Percentiles rank a stretch among this genome's conserved stretches.
phyloP scores from a whole-genome alignment of 2,329 filamentous ascomycete genomes.

The Rhynchosporium agropyri region DNA sequence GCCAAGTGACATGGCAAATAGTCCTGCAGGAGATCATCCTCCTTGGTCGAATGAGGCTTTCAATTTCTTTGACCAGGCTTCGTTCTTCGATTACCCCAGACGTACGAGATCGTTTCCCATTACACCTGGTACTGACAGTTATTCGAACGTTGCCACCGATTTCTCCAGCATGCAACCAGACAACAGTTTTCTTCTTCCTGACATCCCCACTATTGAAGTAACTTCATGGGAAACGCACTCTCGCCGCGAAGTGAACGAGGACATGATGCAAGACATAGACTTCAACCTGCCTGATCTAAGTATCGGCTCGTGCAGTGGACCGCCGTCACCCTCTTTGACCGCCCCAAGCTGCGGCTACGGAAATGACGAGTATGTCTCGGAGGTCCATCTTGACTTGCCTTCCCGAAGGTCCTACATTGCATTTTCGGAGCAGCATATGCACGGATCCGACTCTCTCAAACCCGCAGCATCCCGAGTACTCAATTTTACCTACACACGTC shows the following conservation, averaged over 20 bases:
- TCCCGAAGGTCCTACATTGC: slow-evolving; percentile 8
- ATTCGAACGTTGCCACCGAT: background rate
- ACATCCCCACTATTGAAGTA: slow-evolving; percentile 15
- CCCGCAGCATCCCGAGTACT: background rate
- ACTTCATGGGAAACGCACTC: slow-evolving; percentile 11
- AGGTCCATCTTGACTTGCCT: background rate
- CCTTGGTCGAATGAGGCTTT: slow-evolving; percentile 8
- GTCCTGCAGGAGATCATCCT: slow-evolving; percentile 7
- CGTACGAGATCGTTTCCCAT: slow-evolving; percentile 3
- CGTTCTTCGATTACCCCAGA: slow-evolving; percentile 5
- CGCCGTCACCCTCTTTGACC: slow-evolving; percentile 14
- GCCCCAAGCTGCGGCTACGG: slow-evolving; percentile 5
- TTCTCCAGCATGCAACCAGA: background rate
- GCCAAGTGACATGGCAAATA: slow-evolving; percentile 8
- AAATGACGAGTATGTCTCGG: slow-evolving; percentile 5
- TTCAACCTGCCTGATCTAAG: slow-evolving; percentile 17
- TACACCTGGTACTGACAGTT: background rate
- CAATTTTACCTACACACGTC: background rate
- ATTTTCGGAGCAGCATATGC: slow-evolving; percentile 8
- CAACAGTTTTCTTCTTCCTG: background rate
- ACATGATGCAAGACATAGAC: background rate
- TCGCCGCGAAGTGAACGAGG: background rate
- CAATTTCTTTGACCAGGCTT: background rate
- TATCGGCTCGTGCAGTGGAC: slow-evolving; percentile 12
- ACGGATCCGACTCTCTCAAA: background rate